Evolutionary conservation across 2,329 filamentous ascomycete species (phyloP).

Genomic region (Gnomoniopsis smithogilvyi): DNA sequence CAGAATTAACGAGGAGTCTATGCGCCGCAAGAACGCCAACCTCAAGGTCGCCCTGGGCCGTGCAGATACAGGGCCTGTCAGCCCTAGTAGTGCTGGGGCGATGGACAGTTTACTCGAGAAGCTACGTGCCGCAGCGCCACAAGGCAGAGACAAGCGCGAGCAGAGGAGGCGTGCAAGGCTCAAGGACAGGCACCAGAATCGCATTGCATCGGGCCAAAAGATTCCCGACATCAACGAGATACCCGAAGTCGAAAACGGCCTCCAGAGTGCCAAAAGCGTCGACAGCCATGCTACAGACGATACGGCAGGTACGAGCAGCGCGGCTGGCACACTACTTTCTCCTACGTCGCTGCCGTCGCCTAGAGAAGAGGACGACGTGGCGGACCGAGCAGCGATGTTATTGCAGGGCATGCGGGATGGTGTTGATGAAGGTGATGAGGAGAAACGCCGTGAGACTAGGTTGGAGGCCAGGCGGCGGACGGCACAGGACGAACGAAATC

Average conservation of each 20-base stretch:
- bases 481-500: slow-evolving; percentile 73
- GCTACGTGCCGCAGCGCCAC: slow-evolving; percentile 85
- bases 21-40: slow-evolving; percentile 84
- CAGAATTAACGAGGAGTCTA: slow-evolving; percentile 82
- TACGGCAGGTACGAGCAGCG: slow-evolving; percentile 51
- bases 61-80: slow-evolving; percentile 48
- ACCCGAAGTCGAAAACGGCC: slow-evolving; percentile 48
- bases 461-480: slow-evolving; percentile 62
- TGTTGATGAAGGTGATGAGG: slow-evolving; percentile 52
- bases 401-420: slow-evolving; percentile 76
- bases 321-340: slow-evolving; percentile 28
- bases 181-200: slow-evolving; percentile 87
- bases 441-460: slow-evolving; percentile 41
- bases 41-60: slow-evolving; percentile 53
- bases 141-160: slow-evolving; percentile 85
- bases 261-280: slow-evolving; percentile 28
- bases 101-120: slow-evolving; percentile 98
- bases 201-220: slow-evolving; percentile 83
- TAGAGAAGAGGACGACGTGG: slow-evolving; percentile 65
- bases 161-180: slow-evolving; percentile 80
- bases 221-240: slow-evolving; percentile 72
- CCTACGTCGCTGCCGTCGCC: slow-evolving; percentile 34
- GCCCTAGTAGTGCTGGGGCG: slow-evolving; percentile 75
- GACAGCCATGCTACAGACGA: slow-evolving; percentile 40
- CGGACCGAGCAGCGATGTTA: slow-evolving; percentile 77